Evolutionary conservation across 2,329 filamentous ascomycete genomes (phyloP), one percentile per base, ranked within the genome.

Genomic region (Ceratocystis variospora): DNA sequence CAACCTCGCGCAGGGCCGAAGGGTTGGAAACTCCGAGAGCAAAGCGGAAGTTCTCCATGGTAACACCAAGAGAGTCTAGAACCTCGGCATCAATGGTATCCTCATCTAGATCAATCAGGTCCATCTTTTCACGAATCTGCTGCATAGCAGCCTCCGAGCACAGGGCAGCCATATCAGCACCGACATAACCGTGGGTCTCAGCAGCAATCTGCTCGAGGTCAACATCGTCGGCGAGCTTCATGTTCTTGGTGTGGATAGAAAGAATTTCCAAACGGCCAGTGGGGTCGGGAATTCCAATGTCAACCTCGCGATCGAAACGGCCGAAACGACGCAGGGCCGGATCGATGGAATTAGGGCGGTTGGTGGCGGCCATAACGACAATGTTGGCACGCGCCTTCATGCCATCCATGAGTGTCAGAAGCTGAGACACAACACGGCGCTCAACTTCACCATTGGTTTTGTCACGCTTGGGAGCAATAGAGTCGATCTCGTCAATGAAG

Each of bases 61-160:
- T 99, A 62, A 99, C 94, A 76, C 94, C 94, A 61, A 99, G 86
- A 59, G 94, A 97, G 79, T 99, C 94, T 65, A 99, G 85, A 64
- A 99, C 94, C 80, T 99, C 94, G 37, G 94, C 94, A 73, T 99
- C 94, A 70, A 99, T 99, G 69, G 94, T 99, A 74, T 99, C 94
- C 80, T 99, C 94, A 70, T 99, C 94, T 44, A 99, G 84, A 78
- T 99, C 94, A 71, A 99, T 99, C 70, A 99, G 85, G 75, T 99
- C 94, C 94, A 99, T 99, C 88, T 99, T 99, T 80, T 99, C 94
- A 80, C 94, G 93, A 78, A 99, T 99, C 80, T 99, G 94, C 78
- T 99, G 94, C 94, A 99, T 99, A 70, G 94, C 94, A 75, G 94
- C 94, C 79, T 99, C 94, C 5, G 94, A 99, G 80, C 94, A 99